Evolutionary conservation across 148 eudicot species (phyloP), one percentile per base, ranked within the genome.

Genomic region (Vaccinium darrowii): DNA sequence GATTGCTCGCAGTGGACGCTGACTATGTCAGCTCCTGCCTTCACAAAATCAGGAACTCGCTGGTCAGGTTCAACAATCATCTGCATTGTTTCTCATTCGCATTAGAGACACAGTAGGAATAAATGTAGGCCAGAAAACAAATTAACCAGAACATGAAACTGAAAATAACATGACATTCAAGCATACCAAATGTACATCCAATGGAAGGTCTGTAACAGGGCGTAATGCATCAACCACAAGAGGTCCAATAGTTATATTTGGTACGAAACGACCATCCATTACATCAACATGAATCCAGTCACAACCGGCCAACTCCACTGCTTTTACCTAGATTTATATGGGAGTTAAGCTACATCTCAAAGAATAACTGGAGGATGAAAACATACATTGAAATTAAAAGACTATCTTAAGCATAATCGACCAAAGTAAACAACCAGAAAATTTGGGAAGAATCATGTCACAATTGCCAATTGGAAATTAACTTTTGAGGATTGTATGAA

Each of bases 281-380:
- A 97, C 99, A 95, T 97, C 99, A 71, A 97, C 99, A 88, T 97
- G 99, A 82, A 97, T 95, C 99, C 99, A 97, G 84, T 97, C 99
- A 89, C 99, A 97, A 50, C 99, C 99, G 58, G 99, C 99, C 94
- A 93, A 80, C 86, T 97, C 98, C 57, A 95, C 95, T 79, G 98
- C 99, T 92, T 97, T 97, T 60, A 95, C 98, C 99, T 97, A 86
- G 21, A 84, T 30, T 57, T 76, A 84, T 72, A 65, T 49, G 71
- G 84, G 65, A 81, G 86, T 75, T 74, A 88, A 82, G 27, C 84
- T 52, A 53, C 69, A 82, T 81, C 27, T 76, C 57, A 76, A 76
- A 86, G 15, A 30, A 27, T 54, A 63, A 86, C 23, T 33, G 21
- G 30, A 16, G 8, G 33, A 14, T 47, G 23, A 60, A 47, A 14